A percentile compares a stretch with the other conserved stretches of the same genome.
Evolutionary conservation across 495 filamentous ascomycete genomes (phyloP).

Genomic region (Aspergillus heteromorphus): DNA sequence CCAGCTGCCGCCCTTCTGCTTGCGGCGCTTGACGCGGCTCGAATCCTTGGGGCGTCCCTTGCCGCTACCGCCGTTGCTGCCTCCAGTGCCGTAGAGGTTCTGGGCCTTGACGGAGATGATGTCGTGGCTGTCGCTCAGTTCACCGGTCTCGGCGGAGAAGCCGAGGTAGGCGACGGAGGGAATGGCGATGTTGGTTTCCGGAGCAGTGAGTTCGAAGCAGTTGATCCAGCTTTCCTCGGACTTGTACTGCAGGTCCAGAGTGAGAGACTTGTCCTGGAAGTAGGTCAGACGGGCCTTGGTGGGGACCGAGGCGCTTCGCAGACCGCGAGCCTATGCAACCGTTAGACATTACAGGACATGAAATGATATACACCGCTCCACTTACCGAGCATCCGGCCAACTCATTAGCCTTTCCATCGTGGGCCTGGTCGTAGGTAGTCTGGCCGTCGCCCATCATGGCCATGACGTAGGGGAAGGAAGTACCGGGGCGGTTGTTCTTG

Average conservation of each 20-base stretch:
- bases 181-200: constrained; percentile 66
- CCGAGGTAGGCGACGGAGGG: constrained; percentile 91
- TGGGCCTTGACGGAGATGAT: constrained; percentile 83
- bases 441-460: constrained; percentile 94
- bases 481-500: constrained; percentile 97
- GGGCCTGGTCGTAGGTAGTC: constrained; percentile 85
- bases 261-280: constrained; percentile 91
- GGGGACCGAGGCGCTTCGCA: constrained; percentile 69
- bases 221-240: constrained; percentile 77
- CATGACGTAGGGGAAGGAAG: constrained; percentile 96
- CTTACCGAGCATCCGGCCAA: constrained; percentile 84
- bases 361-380: background rate
- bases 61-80: constrained; percentile 26
- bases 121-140: constrained; percentile 96
- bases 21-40: constrained; percentile 24
- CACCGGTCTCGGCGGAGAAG: constrained; percentile 92
- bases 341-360: background rate
- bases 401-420: constrained; percentile 92
- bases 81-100: constrained; percentile 73
- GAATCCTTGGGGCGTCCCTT: constrained; percentile 36
- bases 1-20: constrained; percentile 69
- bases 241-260: constrained; percentile 92
- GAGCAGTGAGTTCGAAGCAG: constrained; percentile 69
- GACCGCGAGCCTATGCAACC: constrained; percentile 63
- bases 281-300: constrained; percentile 89